Conservation (phyloP, 345 rosid genomes). For the Salix caprea region DNA sequence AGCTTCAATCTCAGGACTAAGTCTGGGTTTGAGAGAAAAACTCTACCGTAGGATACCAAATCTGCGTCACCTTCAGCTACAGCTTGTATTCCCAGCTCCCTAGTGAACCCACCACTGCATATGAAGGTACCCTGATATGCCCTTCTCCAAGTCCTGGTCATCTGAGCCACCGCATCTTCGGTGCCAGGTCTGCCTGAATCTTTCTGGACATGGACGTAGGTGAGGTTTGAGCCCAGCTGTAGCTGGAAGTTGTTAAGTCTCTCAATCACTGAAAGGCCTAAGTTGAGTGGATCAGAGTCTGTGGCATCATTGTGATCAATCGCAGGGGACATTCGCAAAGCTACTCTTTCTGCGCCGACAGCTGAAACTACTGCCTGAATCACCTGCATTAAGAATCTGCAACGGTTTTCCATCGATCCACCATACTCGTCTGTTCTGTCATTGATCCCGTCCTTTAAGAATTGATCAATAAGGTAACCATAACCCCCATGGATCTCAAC, state of each 20-base stretch:
- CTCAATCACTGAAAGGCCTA: constrained; percentile 59
- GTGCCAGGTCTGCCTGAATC: constrained; percentile 54
- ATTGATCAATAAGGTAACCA: constrained; percentile 85
- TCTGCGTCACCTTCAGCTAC: constrained; percentile 63
- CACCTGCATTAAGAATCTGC: constrained; percentile 60
- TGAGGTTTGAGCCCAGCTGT: constrained; percentile 43
- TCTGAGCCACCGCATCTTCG: constrained; percentile 52
- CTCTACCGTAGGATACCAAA: constrained; percentile 72
- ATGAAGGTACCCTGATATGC: constrained; percentile 69
- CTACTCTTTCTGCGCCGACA: constrained; percentile 56
- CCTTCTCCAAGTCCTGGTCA: constrained; percentile 45
- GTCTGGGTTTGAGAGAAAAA: constrained; percentile 81
- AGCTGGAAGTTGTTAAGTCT: constrained; percentile 57
- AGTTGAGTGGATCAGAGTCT: constrained; percentile 68
- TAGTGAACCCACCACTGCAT: constrained; percentile 67
- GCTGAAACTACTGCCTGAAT: constrained; percentile 51
- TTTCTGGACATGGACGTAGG: constrained; percentile 69
- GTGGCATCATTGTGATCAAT: constrained; percentile 69
- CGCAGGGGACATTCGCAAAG: constrained; percentile 76
- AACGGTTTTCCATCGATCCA: constrained; percentile 58
- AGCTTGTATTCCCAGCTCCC: constrained; percentile 69
- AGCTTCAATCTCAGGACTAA: constrained; percentile 55
- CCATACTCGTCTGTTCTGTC: constrained; percentile 77
- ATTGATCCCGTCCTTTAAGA: constrained; percentile 74
- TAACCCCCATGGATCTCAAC: constrained; percentile 87